Evolutionary conservation across 352 stramenopile genomes (phyloP), one percentile per base, ranked within the genome.

Genomic region (Phytophthora colocasiae): DNA sequence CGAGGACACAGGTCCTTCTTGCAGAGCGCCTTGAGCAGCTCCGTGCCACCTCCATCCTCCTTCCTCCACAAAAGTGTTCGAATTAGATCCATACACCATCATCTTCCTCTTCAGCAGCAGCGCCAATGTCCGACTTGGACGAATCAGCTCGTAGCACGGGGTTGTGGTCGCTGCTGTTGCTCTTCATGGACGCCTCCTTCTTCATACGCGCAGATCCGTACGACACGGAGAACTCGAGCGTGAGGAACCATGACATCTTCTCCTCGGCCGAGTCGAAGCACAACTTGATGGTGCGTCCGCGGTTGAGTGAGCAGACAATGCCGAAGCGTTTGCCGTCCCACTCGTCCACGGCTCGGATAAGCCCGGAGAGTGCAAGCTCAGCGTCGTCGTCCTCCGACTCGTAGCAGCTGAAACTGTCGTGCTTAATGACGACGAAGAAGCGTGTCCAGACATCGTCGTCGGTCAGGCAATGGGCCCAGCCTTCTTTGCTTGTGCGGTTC

Each of bases 201-300:
- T 89, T 91, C 80, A 91, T 89, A 22, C 83, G 77, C 59, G 81
- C 78, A 1, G 68, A 69, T 17, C 79, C 81, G 53, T 89, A 92
- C 32, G 83, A 87, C 6, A 92, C 81, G 0, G 83, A 83, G 50
- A 92, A 89, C 64, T 92, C 83, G 27, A 92, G 75, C 52, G 83
- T 92, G 24, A 93, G 68, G 56, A 93, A 89, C 85, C 85, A 93
- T 43, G 80, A 88, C 77, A 91, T 93, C 55, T 91, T 91, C 62
- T 93, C 85, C 63, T 93, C 85, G 10, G 83, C 81, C 34, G 81
- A 91, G 53, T 93, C 85, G 43, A 91, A 93, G 67, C 79, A 89
- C 32, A 93, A 58, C 62, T 92, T 85, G 67, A 93, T 88, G 43
- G 81, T 93, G 15, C 85, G 83, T 15, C 69, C 48, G 34, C 80